Evolutionary conservation across 2,329 filamentous ascomycete species (phyloP), one percentile per base, ranked within the genome.

Genomic region (Diaporthe sp.): DNA sequence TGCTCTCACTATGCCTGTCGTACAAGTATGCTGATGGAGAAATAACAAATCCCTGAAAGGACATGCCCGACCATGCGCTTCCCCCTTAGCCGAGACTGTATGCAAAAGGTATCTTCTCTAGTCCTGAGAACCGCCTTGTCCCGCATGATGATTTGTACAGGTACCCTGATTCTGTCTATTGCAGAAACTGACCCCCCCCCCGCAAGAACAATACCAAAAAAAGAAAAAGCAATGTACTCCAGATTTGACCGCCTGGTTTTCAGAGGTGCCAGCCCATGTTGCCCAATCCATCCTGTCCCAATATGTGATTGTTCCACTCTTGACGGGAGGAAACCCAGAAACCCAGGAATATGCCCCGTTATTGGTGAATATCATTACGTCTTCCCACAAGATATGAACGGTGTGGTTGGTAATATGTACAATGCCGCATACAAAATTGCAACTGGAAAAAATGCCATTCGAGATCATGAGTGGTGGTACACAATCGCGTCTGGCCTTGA

Each of bases 371-470:
- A 69, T 69, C 65, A 69, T 69, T 69, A 69, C 34, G 34, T 69
- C 65, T 69, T 69, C 34, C 65, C 65, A 69, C 49, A 42, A 22
- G 22, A 28, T 69, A 69, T 69, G 34, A 15, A 55, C 65, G 65
- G 37, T 69, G 49, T 55, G 65, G 65, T 55, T 31, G 49, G 34
- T 74, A 39, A 70, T 74, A 74, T 76, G 61, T 74, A 76, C 75
- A 72, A 28, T 69, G 39, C 42, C 72, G 51, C 67, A 25, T 46
- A 53, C 67, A 53, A 71, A 46, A 59, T 28, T 42, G 46, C 13
- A 39, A 55, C 17, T 55, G 34, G 46, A 42, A 65, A n/a, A 49
- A 19, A 39, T 8, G n/a, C 65, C 49, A 53, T 12, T 28, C 5
- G n/a, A 37, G 34, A 59, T 44, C 57, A 19, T 42, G 57, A 19